Evolutionary conservation across 164 flowering plant species (phyloP).

Genomic region (Piper longum): DNA sequence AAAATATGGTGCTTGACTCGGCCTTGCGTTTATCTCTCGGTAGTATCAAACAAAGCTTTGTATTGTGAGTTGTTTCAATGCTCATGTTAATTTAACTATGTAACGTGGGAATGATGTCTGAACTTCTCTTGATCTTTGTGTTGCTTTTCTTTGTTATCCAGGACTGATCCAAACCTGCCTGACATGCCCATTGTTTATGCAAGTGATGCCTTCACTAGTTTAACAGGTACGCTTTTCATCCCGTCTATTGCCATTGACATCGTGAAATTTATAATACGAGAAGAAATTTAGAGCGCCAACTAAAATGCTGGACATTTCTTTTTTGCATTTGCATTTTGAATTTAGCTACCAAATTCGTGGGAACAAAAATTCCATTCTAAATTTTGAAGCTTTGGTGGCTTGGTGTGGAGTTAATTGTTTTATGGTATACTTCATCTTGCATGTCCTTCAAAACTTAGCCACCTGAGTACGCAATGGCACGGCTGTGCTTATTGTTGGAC

Average conservation of each 20-base stretch:
- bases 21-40: constrained; percentile 74
- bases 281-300: not conserved
- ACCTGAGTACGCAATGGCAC: not conserved
- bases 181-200: constrained; percentile 91
- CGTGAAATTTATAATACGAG: not conserved
- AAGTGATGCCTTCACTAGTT: constrained; percentile 66
- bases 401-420: too few species aligned
- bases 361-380: too few species aligned
- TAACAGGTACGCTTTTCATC: constrained; percentile 44
- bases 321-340: too few species aligned
- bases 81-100: constrained; percentile 13
- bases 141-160: constrained; percentile 20
- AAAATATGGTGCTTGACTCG: constrained; percentile 32
- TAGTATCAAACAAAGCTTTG: constrained; percentile 99
- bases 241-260: not conserved
- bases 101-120: not conserved
- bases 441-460: too few species aligned
- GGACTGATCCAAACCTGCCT: constrained; percentile 57
- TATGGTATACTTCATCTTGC: too few species aligned
- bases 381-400: too few species aligned
- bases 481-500: not conserved
- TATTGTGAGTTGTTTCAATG: constrained; percentile 79
- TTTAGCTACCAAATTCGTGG: too few species aligned
- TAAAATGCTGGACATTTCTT: too few species aligned
- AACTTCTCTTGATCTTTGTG: not conserved